Percentiles rank a stretch among this genome's conserved stretches.
These are phyloP conservation scores for Aspergillus sp. DNA, from an alignment of 2,329 filamentous ascomycete genomes.

Conservation along the genomic window DNA sequence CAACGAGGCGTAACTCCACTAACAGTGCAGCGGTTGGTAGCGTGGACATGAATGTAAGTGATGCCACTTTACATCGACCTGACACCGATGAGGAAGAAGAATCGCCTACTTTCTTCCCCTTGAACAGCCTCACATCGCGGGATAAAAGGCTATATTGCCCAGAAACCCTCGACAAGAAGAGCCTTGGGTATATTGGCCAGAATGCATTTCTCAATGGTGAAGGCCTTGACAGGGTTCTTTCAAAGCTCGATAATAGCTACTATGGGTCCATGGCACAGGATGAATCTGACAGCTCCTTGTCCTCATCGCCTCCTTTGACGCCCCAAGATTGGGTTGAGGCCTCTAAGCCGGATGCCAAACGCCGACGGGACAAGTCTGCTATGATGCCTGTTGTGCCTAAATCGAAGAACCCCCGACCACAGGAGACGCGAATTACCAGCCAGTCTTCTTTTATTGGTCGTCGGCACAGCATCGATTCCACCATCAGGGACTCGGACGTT, in stretches of 20 bases:
- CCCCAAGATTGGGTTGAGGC: constrained; percentile 48
- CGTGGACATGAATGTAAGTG: constrained; percentile 37
- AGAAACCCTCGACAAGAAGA: constrained; percentile 26
- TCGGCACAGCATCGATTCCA: constrained; percentile 31
- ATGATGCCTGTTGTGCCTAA: constrained; percentile 14
- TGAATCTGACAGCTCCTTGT: constrained; percentile 10
- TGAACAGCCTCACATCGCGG: constrained; percentile 31
- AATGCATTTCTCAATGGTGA: constrained; percentile 25
- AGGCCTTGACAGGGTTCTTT: constrained; percentile 23
- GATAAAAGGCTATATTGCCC: constrained; percentile 29
- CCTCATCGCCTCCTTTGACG: constrained; percentile 38
- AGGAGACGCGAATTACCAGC: constrained; percentile 23
- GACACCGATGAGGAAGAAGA: constrained; percentile 23
- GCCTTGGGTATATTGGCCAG: constrained; percentile 24
- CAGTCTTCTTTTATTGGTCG: constrained; percentile 31
- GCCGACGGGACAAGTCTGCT: constrained; percentile 18
- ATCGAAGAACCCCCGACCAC: constrained; percentile 14
- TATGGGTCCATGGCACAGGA: constrained; percentile 24
- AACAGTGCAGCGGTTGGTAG: constrained; percentile 33
- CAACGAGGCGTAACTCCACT: constrained; percentile 33
- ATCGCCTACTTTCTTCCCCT: constrained; percentile 36
- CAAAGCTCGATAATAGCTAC: constrained; percentile 26
- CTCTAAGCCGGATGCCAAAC: constrained; percentile 31
- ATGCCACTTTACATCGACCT: constrained; percentile 30
- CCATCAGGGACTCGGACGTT: constrained; percentile 26